Conservation (phyloP, 1,139 yeast species). For the Magnusiomyces tetraspermus region DNA sequence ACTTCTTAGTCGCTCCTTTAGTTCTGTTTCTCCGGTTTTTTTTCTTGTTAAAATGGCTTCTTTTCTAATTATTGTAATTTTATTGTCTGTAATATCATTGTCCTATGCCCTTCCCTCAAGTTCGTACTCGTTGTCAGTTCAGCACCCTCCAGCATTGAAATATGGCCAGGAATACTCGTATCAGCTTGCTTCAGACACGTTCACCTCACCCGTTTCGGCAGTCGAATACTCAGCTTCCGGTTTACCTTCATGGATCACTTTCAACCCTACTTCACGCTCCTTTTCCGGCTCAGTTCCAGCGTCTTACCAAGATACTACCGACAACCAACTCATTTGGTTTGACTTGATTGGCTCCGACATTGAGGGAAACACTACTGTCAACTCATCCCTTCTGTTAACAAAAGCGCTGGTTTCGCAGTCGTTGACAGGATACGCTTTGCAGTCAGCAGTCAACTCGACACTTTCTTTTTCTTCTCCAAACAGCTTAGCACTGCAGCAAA, state of each 20-base stretch:
- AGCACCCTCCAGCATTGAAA: constrained; percentile 81
- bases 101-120: constrained; percentile 9
- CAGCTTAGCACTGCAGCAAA: constrained; percentile 68
- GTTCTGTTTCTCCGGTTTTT: no score
- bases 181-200: constrained; percentile 64
- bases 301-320: constrained; percentile 20
- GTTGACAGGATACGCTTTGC: neutral
- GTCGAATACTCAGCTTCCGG: constrained; percentile 48
- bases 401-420: constrained; percentile 33
- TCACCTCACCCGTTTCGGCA: constrained; percentile 38
- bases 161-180: constrained; percentile 55
- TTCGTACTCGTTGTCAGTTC: constrained; percentile 29
- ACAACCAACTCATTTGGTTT: constrained; percentile 33
- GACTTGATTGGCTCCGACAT: constrained; percentile 58
- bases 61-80: no score
- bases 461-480: constrained; percentile 23
- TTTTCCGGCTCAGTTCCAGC: constrained; percentile 60
- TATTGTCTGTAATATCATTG: no score
- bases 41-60: no score
- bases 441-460: neutral
- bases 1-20: no score
- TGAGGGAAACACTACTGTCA: constrained; percentile 36
- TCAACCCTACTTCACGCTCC: constrained; percentile 52
- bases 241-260: constrained; percentile 69
- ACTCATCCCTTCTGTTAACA: constrained; percentile 54